Conservation (phyloP, 1,284 basidiomycete genomes). For the Irpex lacteus region DNA sequence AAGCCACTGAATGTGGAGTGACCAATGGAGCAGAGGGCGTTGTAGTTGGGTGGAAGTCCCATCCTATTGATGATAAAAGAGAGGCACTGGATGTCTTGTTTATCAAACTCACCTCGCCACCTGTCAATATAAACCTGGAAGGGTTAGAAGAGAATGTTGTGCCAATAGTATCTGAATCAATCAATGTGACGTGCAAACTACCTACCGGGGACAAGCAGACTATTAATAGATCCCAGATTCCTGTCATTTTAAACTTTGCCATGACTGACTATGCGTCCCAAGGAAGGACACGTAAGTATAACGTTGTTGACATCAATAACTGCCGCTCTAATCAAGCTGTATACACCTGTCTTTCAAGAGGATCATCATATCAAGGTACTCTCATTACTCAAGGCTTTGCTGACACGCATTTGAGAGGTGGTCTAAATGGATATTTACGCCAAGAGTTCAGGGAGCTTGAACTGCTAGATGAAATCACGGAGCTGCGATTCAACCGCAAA, state of each 20-base stretch:
- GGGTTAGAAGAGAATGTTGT: conserved; percentile 38
- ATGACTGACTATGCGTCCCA: conserved; percentile 22
- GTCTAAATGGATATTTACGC: conserved; percentile 16
- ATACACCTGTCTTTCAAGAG: conserved; percentile 17
- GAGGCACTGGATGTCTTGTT: conserved; percentile 31
- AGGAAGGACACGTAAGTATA: conserved; percentile 13
- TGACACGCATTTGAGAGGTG: conserved; percentile 21
- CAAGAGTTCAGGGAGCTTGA: conserved; percentile 33
- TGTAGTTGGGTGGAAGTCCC: conserved; percentile 31
- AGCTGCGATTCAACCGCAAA: conserved; percentile 18
- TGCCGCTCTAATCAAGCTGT: conserved; percentile 13
- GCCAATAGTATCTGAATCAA: conserved; percentile 22
- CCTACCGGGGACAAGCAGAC: conserved; percentile 21
- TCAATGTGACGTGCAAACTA: conserved; percentile 17
- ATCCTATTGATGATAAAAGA: conserved; percentile 13
- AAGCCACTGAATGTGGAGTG: conserved; percentile 35
- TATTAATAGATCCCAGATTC: conserved; percentile 16
- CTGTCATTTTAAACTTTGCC: conserved; percentile 15
- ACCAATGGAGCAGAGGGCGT: conserved; percentile 39
- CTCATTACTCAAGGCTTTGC: conserved; percentile 31
- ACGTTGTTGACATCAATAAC: conserved; percentile 14
- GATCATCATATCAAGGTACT: conserved; percentile 22
- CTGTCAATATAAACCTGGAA: conserved; percentile 26
- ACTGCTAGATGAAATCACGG: conserved; percentile 32
- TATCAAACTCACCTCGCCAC: conserved; percentile 31